phyloP scores from a whole-genome alignment of 2,329 filamentous ascomycete genomes.

The Beauveria bassiana region DNA sequence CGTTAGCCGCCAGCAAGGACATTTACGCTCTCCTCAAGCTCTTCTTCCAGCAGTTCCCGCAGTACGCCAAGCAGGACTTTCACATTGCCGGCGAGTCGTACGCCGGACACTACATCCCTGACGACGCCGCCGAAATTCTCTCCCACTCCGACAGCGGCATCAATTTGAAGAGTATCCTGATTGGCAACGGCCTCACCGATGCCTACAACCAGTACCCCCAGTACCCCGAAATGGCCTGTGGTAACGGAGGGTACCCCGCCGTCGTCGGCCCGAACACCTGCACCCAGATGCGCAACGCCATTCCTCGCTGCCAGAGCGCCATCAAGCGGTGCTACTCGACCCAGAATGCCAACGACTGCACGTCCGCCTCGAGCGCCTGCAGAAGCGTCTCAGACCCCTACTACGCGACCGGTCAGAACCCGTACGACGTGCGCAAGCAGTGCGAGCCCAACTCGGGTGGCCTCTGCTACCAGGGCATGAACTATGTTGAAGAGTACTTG shows the following conservation, averaged over 20 bases:
- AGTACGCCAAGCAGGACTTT: constrained; percentile 93
- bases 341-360: constrained; percentile 84
- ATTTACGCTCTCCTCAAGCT: constrained; percentile 93
- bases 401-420: constrained; percentile 23
- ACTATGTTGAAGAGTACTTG: constrained; percentile 79
- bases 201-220: constrained; percentile 87
- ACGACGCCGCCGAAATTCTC: constrained; percentile 85
- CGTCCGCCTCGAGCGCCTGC: constrained; percentile 94
- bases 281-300: constrained; percentile 82
- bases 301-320: constrained; percentile 80
- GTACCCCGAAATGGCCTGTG: constrained; percentile 97
- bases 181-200: constrained; percentile 95
- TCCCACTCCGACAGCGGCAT: constrained; percentile 95
- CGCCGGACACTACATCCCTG: constrained; percentile 90
- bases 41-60: constrained; percentile 98
- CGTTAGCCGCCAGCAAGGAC: constrained; percentile 92
- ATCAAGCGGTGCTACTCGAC: constrained; percentile 89
- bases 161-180: constrained; percentile 90
- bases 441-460: constrained; percentile 70
- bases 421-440: constrained; percentile 87
- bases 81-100: constrained; percentile 97
- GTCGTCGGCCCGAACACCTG: constrained; percentile 74
- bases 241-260: constrained; percentile 85
- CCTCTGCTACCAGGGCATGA: constrained; percentile 89
- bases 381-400: constrained; percentile 40